Conservation (phyloP, 2,329 filamentous ascomycete species). For the Tolypocladium sp. region DNA sequence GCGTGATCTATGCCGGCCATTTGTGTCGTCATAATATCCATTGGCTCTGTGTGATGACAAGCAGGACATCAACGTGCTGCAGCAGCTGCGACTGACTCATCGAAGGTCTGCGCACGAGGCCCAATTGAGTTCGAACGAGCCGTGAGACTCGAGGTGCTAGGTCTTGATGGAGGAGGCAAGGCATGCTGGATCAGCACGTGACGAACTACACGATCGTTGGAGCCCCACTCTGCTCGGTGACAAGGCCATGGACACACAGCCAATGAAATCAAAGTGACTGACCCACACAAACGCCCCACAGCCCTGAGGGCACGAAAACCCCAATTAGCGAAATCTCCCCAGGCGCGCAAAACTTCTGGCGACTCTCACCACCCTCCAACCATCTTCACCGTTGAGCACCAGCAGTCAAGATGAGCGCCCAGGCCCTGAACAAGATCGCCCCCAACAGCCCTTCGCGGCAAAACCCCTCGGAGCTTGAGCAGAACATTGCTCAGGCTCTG, state of each 20-base stretch:
- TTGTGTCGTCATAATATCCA: background rate
- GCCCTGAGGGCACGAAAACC: conserved; percentile 28
- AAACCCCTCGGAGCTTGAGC: conserved; percentile 96
- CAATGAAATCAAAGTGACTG: background rate
- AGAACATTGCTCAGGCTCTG: conserved; percentile 90
- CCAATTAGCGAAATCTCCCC: conserved; percentile 26
- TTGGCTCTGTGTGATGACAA: background rate
- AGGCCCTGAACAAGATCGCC: conserved; percentile 96
- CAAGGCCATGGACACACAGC: background rate
- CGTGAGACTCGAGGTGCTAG: background rate
- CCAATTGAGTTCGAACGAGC: background rate
- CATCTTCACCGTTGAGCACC: conserved; percentile 23
- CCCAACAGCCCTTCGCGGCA: conserved; percentile 92
- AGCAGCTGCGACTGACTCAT: too few relatives aligned
- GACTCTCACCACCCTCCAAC: conserved; percentile 14
- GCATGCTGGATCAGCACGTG: background rate
- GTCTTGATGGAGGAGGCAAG: too few relatives aligned
- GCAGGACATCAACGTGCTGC: too few relatives aligned
- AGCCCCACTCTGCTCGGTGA: background rate
- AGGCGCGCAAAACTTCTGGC: conserved; percentile 21
- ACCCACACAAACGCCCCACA: background rate
- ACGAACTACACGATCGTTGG: background rate
- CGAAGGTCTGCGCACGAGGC: background rate
- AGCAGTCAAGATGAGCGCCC: conserved; percentile 50
- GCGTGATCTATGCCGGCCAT: background rate